Percentiles rank a stretch among this genome's conserved stretches.
These are phyloP conservation scores for Alternaria gansuensis DNA, from an alignment of 2,329 filamentous ascomycete genomes.

Conservation along the genomic window DNA sequence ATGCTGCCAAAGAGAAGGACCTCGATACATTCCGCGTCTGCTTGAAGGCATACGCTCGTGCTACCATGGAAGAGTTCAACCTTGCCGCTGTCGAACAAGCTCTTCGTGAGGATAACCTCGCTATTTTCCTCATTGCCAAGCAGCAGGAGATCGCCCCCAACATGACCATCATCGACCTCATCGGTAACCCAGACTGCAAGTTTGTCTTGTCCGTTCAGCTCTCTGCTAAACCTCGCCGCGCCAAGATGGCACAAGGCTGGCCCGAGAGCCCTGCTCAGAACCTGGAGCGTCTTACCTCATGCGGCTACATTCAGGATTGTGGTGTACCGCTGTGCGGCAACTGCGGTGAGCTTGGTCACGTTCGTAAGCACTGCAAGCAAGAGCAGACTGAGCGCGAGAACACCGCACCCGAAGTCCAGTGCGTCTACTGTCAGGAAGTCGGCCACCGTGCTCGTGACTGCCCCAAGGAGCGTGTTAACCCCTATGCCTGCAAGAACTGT, in stretches of 20 bases:
- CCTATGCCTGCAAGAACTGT: slow-evolving; percentile 74
- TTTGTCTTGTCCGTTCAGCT: slow-evolving; percentile 72
- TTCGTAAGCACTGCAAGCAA: slow-evolving; percentile 65
- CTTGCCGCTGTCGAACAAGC: slow-evolving; percentile 61
- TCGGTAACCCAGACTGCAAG: slow-evolving; percentile 68
- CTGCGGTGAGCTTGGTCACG: slow-evolving; percentile 72
- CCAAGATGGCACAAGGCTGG: slow-evolving; percentile 66
- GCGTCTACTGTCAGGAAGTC: slow-evolving; percentile 69
- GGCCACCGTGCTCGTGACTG: slow-evolving; percentile 77
- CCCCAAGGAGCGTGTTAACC: slow-evolving; percentile 63
- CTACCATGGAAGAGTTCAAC: slow-evolving; percentile 51
- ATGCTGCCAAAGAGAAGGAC: slow-evolving; percentile 60
- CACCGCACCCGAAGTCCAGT: slow-evolving; percentile 62
- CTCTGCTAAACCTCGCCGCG: slow-evolving; percentile 63
- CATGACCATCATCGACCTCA: slow-evolving; percentile 62
- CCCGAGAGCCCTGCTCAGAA: slow-evolving; percentile 68
- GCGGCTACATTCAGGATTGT: slow-evolving; percentile 69
- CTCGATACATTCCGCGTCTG: slow-evolving; percentile 59
- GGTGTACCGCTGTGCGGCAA: slow-evolving; percentile 69
- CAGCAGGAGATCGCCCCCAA: slow-evolving; percentile 56
- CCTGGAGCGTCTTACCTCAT: slow-evolving; percentile 69
- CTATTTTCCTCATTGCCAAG: slow-evolving; percentile 63
- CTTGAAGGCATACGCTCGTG: slow-evolving; percentile 61
- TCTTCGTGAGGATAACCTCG: slow-evolving; percentile 59
- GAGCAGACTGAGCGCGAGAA: slow-evolving; percentile 61